A percentile compares a stretch with the other conserved stretches of the same genome.
phyloP scores from a whole-genome alignment of 2,329 filamentous ascomycete species.

The Annulohypoxylon truncatum region DNA sequence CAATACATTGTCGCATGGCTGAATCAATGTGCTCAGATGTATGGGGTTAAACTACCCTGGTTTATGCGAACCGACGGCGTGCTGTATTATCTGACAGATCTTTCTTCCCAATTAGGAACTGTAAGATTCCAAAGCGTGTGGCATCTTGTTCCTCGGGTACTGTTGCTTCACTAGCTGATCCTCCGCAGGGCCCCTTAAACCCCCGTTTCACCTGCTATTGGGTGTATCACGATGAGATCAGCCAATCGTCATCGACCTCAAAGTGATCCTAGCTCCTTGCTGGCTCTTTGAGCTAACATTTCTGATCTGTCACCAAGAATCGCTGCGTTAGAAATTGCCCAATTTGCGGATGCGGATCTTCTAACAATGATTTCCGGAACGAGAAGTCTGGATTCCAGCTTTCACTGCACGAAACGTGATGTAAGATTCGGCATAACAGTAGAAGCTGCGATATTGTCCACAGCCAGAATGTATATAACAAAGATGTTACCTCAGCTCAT shows the following conservation, averaged over 20 bases:
- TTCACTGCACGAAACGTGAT: slow-evolving; percentile 10
- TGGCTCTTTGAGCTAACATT: slow-evolving; percentile 1
- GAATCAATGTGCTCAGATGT: not conserved
- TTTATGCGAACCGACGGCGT: not conserved
- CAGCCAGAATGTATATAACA: slow-evolving; percentile 22
- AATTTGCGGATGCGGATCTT: slow-evolving; percentile 15
- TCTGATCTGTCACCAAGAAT: slow-evolving; percentile 8
- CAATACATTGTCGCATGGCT: not conserved
- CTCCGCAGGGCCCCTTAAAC: slow-evolving; percentile 20
- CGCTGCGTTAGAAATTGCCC: not conserved
- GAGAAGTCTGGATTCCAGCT: slow-evolving; percentile 32
- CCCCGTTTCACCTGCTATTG: slow-evolving; percentile 12
- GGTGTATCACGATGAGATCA: not conserved
- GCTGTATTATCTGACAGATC: slow-evolving; percentile 22
- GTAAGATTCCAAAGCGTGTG: slow-evolving; percentile 22
- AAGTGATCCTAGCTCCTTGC: not conserved
- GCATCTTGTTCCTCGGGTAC: slow-evolving; percentile 9
- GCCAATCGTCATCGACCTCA: slow-evolving; percentile 4
- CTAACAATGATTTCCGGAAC: slow-evolving; percentile 20
- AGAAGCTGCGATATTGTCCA: not conserved
- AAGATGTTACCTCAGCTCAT: slow-evolving; percentile 7
- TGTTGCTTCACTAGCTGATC: slow-evolving; percentile 20
- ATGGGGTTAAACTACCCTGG: not conserved
- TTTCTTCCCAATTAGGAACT: slow-evolving; percentile 19
- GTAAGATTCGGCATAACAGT: not conserved